Evolutionary conservation across 1,284 basidiomycete species (phyloP).

Genomic region (Pseudomicrostroma phylloplanum): DNA sequence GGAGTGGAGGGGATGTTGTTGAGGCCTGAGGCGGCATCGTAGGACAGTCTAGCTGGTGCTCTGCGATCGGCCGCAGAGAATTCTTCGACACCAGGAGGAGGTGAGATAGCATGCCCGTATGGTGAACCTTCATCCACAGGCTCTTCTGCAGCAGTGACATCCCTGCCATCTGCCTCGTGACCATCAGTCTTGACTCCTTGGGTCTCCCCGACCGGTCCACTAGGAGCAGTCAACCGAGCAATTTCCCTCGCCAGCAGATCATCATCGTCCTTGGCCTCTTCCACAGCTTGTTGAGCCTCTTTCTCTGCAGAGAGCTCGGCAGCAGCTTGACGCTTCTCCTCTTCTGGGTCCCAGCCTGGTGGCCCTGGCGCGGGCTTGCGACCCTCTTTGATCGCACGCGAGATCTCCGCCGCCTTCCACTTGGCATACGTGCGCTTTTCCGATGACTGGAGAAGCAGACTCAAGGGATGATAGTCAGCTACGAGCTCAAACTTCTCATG

Average conservation of each 20-base stretch:
- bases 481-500: background rate
- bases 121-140: background rate
- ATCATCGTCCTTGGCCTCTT: constrained; percentile 30
- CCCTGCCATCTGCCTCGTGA: too few species aligned
- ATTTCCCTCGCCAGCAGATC: constrained; percentile 34
- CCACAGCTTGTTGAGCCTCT: constrained; percentile 19
- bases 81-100: background rate
- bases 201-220: background rate
- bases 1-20: background rate
- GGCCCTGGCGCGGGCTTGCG: constrained; percentile 31
- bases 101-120: background rate
- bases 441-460: constrained; percentile 56
- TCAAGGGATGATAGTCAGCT: constrained; percentile 19
- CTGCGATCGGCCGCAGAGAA: background rate
- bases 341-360: constrained; percentile 26
- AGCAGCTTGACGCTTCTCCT: constrained; percentile 10
- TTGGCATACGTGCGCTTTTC: constrained; percentile 81
- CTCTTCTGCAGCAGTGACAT: too few species aligned
- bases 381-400: constrained; percentile 76
- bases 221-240: constrained; percentile 27
- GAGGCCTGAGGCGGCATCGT: background rate
- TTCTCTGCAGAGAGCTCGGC: constrained; percentile 11
- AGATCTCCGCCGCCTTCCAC: constrained; percentile 85
- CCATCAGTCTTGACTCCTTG: too few species aligned
- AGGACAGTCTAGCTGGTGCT: background rate